Evolutionary conservation across 129 eudicot species (phyloP).

Genomic region (Kitagawia praeruptora): DNA sequence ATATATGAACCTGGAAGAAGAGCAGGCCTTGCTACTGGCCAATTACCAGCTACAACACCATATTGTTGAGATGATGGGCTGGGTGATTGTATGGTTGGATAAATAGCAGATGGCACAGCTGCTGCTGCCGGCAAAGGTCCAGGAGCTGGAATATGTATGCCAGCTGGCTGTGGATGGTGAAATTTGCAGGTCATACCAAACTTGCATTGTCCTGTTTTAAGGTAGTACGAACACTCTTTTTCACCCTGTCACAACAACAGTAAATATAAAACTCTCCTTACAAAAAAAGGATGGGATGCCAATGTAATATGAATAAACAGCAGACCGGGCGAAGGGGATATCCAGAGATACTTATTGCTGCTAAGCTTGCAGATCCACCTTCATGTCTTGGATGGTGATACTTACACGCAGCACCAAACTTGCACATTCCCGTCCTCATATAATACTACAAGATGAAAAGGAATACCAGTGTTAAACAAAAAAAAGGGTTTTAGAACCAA

Average conservation of each 20-base stretch:
- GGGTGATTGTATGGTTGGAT: constrained; percentile 45
- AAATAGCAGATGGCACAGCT: constrained; percentile 33
- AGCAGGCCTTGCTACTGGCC: constrained; percentile 77
- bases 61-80: constrained; percentile 54
- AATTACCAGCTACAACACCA: constrained; percentile 52
- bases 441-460: constrained; percentile 44
- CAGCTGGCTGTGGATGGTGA: constrained; percentile 82
- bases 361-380: constrained; percentile 43
- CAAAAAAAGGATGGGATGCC: background rate
- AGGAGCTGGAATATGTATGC: constrained; percentile 30
- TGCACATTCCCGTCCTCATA: constrained; percentile 89
- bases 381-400: constrained; percentile 94
- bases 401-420: constrained; percentile 87
- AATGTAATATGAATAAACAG: background rate
- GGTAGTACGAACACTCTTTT: constrained; percentile 83
- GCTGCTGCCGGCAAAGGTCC: constrained; percentile 35
- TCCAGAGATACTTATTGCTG: constrained; percentile 60
- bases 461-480: background rate
- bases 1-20: constrained; percentile 74
- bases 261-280: constrained; percentile 1
- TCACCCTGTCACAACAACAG: constrained; percentile 57
- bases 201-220: constrained; percentile 89
- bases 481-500: background rate
- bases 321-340: constrained; percentile 85
- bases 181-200: constrained; percentile 91